Base-by-base conservation (phyloP, 2,329 filamentous ascomycete species). In the Colletotrichum musicola region DNA sequence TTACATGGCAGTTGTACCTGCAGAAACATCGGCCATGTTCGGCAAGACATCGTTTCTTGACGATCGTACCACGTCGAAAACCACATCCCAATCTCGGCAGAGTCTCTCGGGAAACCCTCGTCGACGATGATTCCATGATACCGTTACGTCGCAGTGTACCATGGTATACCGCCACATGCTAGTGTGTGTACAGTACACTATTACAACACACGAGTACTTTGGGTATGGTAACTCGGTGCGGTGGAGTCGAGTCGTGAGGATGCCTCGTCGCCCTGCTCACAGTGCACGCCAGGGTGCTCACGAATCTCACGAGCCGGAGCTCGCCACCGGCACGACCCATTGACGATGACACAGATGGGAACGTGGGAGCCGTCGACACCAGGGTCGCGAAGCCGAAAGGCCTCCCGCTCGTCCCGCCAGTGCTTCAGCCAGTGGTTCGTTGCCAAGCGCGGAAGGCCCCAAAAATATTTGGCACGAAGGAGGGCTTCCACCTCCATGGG, bases 311-410 rank as follows among this genome's bases (percentile, higher is more conserved):
- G 18, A 61, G 50, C 44, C 62, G 66, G 62, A 55, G 55, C 66
- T 66, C 66, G 50, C 66, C 66, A 69, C 65, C 56, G 50, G 55
- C 55, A 68, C 62, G 55, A 69, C 50, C 66, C 62, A 69, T 69
- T 66, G 42, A 69, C 44, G 62, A 51, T 47, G 50, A 44, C 27
- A 40, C 51, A 61, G 66, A 66, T 56, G 22, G 35, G 35, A 61
- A 56, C 42, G 56, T 66, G 66, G 62, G 46, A 54, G 62, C 18
- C 49, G 30, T 58, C 20, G 16, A 46, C 27, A 38, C 58, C 46
- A 55, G 66, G 61, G 63, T 59, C 58, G n/a, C 27, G 20, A 25
- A 25, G 22, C 22, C 22, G 22, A 35, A 61, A 63, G 68, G 59
- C 68, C 66, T 65, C 62, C 56, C 49, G 51, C 38, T 49, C 61